These are phyloP conservation scores for Sugiyamaella valdiviana DNA, from an alignment of 805 yeast species.

Conservation along the genomic window DNA sequence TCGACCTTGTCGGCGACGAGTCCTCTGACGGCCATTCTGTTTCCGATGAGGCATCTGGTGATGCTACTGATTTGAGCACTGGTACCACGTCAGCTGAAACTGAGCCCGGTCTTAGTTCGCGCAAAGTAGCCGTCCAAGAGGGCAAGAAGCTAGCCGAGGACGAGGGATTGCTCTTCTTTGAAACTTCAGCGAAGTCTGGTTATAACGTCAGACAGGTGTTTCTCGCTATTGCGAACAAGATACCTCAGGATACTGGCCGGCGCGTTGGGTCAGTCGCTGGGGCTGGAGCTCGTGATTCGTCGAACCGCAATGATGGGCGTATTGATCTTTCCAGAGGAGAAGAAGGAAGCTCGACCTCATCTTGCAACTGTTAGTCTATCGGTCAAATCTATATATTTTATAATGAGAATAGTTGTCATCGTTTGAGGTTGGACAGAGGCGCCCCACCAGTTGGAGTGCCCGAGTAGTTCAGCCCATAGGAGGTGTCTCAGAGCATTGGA, in stretches of 20 bases:
- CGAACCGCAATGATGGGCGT: constrained; percentile 18
- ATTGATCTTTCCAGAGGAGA: constrained; percentile 11
- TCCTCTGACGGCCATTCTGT: constrained; percentile 11
- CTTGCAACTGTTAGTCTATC: constrained; percentile 14
- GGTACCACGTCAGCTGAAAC: constrained; percentile 15
- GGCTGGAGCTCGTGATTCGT: constrained; percentile 3
- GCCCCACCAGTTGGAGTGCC: background rate
- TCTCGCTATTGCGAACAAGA: constrained; percentile 79
- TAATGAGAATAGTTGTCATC: background rate
- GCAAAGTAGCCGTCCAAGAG: constrained; percentile 81
- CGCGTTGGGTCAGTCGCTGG: constrained; percentile 9
- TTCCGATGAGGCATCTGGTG: constrained; percentile 26
- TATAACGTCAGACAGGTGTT: constrained; percentile 87
- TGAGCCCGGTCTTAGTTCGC: constrained; percentile 38
- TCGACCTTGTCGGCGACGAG: constrained; percentile 59
- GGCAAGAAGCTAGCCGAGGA: constrained; percentile 85
- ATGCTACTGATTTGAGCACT: constrained; percentile 16
- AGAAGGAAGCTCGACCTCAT: constrained; percentile 2
- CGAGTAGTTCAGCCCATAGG: too few relatives aligned
- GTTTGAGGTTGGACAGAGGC: background rate
- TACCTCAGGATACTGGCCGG: constrained; percentile 47
- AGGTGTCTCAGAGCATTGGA: too few relatives aligned
- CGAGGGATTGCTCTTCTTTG: constrained; percentile 84
- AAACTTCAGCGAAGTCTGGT: constrained; percentile 78
- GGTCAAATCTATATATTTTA: constrained; percentile 8